A percentile compares a stretch with the other conserved stretches of the same genome.
Evolutionary conservation across 2,329 filamentous ascomycete genomes (phyloP).

Genomic region (Neonectria magnoliae): DNA sequence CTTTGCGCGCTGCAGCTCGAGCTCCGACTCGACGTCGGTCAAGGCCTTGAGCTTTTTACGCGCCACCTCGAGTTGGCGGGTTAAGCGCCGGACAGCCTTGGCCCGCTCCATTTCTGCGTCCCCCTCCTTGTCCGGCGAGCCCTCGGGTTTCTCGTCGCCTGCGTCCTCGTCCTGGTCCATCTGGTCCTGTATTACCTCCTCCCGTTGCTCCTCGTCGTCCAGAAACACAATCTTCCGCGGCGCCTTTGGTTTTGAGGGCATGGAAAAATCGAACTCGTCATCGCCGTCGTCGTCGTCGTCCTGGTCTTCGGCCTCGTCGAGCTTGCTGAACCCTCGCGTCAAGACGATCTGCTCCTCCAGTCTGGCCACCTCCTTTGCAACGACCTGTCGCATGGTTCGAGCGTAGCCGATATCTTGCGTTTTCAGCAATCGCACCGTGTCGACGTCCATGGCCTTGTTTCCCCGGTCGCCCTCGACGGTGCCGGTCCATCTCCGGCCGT

Average conservation of each 20-base stretch:
- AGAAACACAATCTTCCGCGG: constrained; percentile 65
- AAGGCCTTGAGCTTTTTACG: constrained; percentile 65
- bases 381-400: constrained; percentile 69
- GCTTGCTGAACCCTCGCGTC: constrained; percentile 49
- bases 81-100: constrained; percentile 57
- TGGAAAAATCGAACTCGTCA: constrained; percentile 47
- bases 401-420: constrained; percentile 75
- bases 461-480: constrained; percentile 68
- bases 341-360: constrained; percentile 65
- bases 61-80: constrained; percentile 59
- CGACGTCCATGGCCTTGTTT: constrained; percentile 63
- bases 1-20: constrained; percentile 68
- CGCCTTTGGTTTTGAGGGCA: constrained; percentile 42
- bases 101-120: constrained; percentile 52
- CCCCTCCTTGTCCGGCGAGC: constrained; percentile 30
- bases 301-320: constrained; percentile 49
- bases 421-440: constrained; percentile 71
- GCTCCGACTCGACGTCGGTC: constrained; percentile 63
- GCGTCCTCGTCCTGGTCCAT: constrained; percentile 48
- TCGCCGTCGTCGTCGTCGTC: constrained; percentile 46
- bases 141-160: constrained; percentile 41
- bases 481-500: constrained; percentile 63
- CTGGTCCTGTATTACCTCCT: constrained; percentile 44
- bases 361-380: constrained; percentile 64
- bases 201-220: constrained; percentile 51